phyloP scores from a whole-genome alignment of 805 yeast genomes.

The Torulaspora delbrueckii region DNA sequence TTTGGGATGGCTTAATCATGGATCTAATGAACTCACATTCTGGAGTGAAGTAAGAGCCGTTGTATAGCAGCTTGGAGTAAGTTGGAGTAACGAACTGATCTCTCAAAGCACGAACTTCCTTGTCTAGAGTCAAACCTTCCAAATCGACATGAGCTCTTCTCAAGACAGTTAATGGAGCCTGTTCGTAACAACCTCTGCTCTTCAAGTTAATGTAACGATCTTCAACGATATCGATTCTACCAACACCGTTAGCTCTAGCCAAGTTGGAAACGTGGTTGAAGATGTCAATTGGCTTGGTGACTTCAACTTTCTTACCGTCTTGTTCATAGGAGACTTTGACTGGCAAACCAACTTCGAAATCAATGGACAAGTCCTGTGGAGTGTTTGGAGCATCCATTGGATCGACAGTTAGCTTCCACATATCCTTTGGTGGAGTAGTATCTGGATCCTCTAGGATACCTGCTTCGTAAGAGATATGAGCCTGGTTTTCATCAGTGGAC shows the following conservation, averaged over 20 bases:
- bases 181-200: slow-evolving; percentile 99
- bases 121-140: slow-evolving; percentile 94
- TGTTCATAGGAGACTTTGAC: slow-evolving; percentile 63
- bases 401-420: slow-evolving; percentile 98
- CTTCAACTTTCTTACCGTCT: slow-evolving; percentile 56
- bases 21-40: slow-evolving; percentile 94
- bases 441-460: slow-evolving; percentile 99
- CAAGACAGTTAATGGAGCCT: slow-evolving; percentile 94
- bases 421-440: slow-evolving; percentile 98
- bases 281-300: slow-evolving; percentile 85
- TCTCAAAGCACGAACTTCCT: slow-evolving; percentile 96
- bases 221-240: slow-evolving; percentile 98
- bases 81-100: slow-evolving; percentile 92
- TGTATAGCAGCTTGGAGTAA: slow-evolving; percentile 85
- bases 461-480: slow-evolving; percentile 98
- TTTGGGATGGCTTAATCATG: slow-evolving; percentile 93
- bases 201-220: slow-evolving; percentile 98
- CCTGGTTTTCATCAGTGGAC: slow-evolving; percentile 99
- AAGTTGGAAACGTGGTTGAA: slow-evolving; percentile 89
- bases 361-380: slow-evolving; percentile 84
- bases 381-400: slow-evolving; percentile 91
- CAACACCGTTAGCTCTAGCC: slow-evolving; percentile 99
- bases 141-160: slow-evolving; percentile 93
- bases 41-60: slow-evolving; percentile 97
- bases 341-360: slow-evolving; percentile 84